Base-by-base conservation (phyloP, 164 flowering plant genomes). In the Umbilicus rupestris region DNA sequence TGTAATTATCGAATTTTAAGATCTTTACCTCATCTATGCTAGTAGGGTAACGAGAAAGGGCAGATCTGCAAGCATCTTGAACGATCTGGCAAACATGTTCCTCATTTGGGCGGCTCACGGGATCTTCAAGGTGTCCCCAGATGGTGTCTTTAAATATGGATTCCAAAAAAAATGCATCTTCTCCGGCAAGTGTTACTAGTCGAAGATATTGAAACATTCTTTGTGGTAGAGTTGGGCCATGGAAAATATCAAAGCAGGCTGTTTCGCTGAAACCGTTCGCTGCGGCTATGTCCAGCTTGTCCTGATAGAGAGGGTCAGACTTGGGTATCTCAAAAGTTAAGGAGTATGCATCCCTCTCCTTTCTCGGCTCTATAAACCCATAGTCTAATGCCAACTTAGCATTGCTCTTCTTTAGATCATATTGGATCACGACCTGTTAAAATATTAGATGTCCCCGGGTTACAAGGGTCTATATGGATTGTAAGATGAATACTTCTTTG, bases 311-410 rank as follows among this genome's bases (percentile, higher is more conserved):
- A 1, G 85, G 85, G 67, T 90, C 95, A 29, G 93, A 81, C 64
- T 87, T 88, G 8, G 91, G 69, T 68, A 94, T 90, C 72, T 76
- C 83, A 1, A 94, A 74, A 7, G 94, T 87, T 66, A 90, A 68
- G 17, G 97, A 86, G 71, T 73, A 94, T 33, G 82, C 68, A 67
- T 84, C 79, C 37, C 93, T 86, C 39, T 77, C 83, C 68, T 85
- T 37, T 24, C 69, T 78, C 11, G 81, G 64, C 39, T 94, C 98
- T 46, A 86, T 75, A 74, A 94, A 90, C 2, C 98, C 98, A 66
- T 90, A 94, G 71, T 90, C 95, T 69, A 93, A 78, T 68, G 96
- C 97, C 70, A 90, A 77, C 73, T 90, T 94, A 24, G 95, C 97
- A 70, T 87, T 90, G 80, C 96, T 94, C 79, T 90, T 90, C 30